Percentiles rank a stretch among this genome's conserved stretches.
Conservation (phyloP, 2,329 filamentous ascomycete species). For the Lasiodiplodia sp. region DNA sequence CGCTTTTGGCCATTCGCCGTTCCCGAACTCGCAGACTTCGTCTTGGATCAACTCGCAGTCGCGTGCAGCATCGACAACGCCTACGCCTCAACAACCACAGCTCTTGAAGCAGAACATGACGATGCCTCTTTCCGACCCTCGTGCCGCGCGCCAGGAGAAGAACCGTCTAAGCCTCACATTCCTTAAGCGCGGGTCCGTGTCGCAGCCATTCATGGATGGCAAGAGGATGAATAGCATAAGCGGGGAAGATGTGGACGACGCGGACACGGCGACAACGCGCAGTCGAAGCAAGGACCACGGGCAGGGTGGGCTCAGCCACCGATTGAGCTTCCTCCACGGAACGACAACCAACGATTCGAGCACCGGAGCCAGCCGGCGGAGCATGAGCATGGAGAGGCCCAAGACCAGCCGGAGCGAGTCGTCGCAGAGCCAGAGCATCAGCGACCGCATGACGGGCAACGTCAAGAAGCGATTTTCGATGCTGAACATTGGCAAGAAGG, state of each 20-base stretch:
- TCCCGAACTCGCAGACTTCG: conserved; percentile 42
- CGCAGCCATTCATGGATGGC: conserved; percentile 2
- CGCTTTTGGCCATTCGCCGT: conserved; percentile 41
- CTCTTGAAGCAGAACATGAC: conserved; percentile 16
- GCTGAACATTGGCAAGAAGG: conserved; percentile 76
- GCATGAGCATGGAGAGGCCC: conserved; percentile 35
- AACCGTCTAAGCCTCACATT: conserved; percentile 49
- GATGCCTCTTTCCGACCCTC: conserved; percentile 4
- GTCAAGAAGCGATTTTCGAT: conserved; percentile 82
- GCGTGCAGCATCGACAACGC: conserved; percentile 18
- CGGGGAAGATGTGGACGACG: background rate
- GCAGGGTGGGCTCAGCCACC: conserved; percentile 16
- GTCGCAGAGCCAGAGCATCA: conserved; percentile 48
- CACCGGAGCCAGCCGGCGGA: conserved; percentile 26
- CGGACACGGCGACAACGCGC: conserved; percentile 27
- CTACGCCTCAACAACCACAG: conserved; percentile 16
- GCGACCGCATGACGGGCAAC: conserved; percentile 57
- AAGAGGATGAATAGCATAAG: conserved; percentile 7
- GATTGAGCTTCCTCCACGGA: conserved; percentile 42
- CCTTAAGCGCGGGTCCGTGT: conserved; percentile 43
- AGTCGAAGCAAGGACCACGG: conserved; percentile 44
- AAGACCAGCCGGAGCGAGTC: conserved; percentile 36
- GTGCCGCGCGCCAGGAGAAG: conserved; percentile 45
- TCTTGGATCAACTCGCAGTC: conserved; percentile 43
- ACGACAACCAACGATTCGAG: conserved; percentile 29